phyloP scores from a whole-genome alignment of 805 yeast species.

The Jamesozyma piceae region DNA sequence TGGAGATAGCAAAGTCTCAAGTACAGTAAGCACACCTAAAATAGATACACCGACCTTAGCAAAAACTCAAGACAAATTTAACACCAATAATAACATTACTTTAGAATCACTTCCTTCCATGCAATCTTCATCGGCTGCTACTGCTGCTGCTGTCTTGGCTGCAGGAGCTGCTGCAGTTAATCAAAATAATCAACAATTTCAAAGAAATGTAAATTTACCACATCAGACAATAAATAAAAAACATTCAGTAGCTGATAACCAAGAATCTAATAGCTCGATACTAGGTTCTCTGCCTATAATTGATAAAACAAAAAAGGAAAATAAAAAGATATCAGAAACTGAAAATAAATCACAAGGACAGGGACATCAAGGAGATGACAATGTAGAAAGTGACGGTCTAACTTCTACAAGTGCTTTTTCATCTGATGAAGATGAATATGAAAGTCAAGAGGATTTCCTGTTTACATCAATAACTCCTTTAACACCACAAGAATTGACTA shows the following conservation, averaged over 20 bases:
- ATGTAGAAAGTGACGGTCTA: background rate
- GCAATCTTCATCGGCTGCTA: slow-evolving; percentile 12
- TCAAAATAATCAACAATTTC: slow-evolving; percentile 18
- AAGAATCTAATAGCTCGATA: background rate
- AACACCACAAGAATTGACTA: slow-evolving; percentile 10
- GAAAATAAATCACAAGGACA: background rate
- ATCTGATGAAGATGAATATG: slow-evolving; percentile 12
- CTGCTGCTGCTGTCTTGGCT: slow-evolving; percentile 21
- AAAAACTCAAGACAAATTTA: background rate
- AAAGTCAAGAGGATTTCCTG: slow-evolving; percentile 10
- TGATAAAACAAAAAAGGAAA: background rate
- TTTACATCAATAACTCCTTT: slow-evolving; percentile 9
- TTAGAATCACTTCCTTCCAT: slow-evolving; percentile 3
- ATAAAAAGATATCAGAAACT: background rate
- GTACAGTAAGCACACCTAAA: slow-evolving; percentile 17
- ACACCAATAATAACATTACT: background rate
- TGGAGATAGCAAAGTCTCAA: slow-evolving; percentile 6
- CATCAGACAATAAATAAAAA: background rate
- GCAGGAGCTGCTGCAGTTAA: slow-evolving; percentile 23
- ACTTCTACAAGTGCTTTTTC: background rate
- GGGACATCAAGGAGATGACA: background rate
- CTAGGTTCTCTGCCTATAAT: background rate
- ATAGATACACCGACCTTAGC: slow-evolving; percentile 9
- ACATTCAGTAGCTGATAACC: background rate
- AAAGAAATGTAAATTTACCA: slow-evolving; percentile 5